Evolutionary conservation across 441 rosid species (phyloP).

Genomic region (Gossypium trilobum): DNA sequence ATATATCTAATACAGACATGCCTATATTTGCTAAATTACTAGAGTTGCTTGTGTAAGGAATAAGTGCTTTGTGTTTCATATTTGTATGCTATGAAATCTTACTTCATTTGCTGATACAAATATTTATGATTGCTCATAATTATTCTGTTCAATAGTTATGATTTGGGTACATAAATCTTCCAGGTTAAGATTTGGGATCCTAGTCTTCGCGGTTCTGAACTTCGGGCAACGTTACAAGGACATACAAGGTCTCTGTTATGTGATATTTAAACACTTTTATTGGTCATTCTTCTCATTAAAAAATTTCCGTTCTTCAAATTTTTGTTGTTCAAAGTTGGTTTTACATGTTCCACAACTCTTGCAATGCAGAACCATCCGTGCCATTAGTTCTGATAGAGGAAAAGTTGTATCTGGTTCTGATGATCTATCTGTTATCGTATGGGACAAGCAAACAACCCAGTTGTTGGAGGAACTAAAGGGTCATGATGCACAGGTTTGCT

Average conservation of each 20-base stretch:
- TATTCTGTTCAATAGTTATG: not conserved
- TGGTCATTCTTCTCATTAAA: not conserved
- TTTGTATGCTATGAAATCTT: not conserved
- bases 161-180: slow-evolving; percentile 11
- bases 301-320: not conserved
- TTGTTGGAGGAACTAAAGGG: slow-evolving; percentile 93
- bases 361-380: slow-evolving; percentile 69
- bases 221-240: slow-evolving; percentile 84
- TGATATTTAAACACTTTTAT: slow-evolving; percentile 5
- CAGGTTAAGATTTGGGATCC: slow-evolving; percentile 99
- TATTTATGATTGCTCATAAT: not conserved
- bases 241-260: slow-evolving; percentile 56
- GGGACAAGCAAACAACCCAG: slow-evolving; percentile 95
- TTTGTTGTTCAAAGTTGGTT: not conserved
- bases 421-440: slow-evolving; percentile 85
- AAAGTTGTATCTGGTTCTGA: slow-evolving; percentile 98
- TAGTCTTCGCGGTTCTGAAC: slow-evolving; percentile 93
- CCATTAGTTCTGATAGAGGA: slow-evolving; percentile 94
- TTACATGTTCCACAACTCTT: slow-evolving; percentile 7
- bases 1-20: not conserved
- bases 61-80: not conserved
- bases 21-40: not conserved
- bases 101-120: not conserved
- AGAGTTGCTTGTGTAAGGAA: not conserved
- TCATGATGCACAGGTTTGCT: slow-evolving; percentile 82